These are phyloP conservation scores for Phytophthora cactorum DNA, from an alignment of 352 stramenopile species.

Conservation along the genomic window DNA sequence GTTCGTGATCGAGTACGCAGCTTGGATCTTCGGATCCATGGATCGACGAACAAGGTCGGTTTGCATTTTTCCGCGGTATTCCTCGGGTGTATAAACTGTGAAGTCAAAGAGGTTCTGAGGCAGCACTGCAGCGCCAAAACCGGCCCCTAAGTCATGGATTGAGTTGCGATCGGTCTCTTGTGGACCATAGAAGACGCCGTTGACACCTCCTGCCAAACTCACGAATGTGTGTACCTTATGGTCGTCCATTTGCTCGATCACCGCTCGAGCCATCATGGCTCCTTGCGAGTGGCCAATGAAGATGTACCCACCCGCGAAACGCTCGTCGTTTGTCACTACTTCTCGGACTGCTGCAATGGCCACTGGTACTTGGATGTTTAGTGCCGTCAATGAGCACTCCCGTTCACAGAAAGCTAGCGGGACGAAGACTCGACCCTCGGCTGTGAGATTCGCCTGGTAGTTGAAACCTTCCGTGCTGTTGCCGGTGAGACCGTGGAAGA, in stretches of 20 bases:
- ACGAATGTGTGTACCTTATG: slow-evolving; percentile 58
- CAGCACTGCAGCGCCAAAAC: slow-evolving; percentile 28
- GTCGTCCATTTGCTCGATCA: slow-evolving; percentile 67
- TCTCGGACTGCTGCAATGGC: slow-evolving; percentile 46
- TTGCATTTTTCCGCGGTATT: slow-evolving; percentile 43
- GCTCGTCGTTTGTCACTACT: slow-evolving; percentile 28
- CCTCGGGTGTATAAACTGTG: slow-evolving; percentile 27
- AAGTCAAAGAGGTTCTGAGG: slow-evolving; percentile 39
- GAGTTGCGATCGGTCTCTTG: slow-evolving; percentile 35
- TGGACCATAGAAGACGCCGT: slow-evolving; percentile 59
- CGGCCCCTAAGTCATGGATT: slow-evolving; percentile 21
- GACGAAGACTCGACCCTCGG: slow-evolving; percentile 37
- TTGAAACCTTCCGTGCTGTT: slow-evolving; percentile 33
- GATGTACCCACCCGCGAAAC: slow-evolving; percentile 42
- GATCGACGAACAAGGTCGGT: slow-evolving; percentile 32
- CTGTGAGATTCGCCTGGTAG: slow-evolving; percentile 38
- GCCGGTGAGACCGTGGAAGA: slow-evolving; percentile 52
- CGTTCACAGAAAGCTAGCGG: slow-evolving; percentile 47
- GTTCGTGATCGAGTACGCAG: slow-evolving; percentile 27
- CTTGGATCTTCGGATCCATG: slow-evolving; percentile 23
- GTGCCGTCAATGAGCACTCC: slow-evolving; percentile 33
- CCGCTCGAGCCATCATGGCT: slow-evolving; percentile 41
- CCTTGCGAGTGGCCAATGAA: slow-evolving; percentile 62
- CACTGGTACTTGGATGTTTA: slow-evolving; percentile 43
- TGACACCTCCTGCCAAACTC: slow-evolving; percentile 45